A percentile compares a stretch with the other conserved stretches of the same genome.
Evolutionary conservation across 2,329 filamentous ascomycete genomes (phyloP).

Genomic region (Cryphonectria naterciae): DNA sequence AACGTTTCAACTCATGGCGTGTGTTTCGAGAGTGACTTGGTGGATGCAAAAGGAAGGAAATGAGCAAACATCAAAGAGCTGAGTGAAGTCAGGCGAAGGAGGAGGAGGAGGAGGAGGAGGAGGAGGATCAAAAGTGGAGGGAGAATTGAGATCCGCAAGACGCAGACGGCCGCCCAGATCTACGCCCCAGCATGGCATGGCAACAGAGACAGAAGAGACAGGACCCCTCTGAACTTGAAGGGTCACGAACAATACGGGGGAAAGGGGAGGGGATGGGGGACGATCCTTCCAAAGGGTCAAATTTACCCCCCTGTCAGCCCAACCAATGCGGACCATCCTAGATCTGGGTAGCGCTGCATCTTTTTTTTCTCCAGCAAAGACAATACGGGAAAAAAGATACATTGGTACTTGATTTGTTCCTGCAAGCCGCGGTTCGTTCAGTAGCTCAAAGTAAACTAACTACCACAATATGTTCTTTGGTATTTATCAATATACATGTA

Average conservation of each 20-base stretch:
- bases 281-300: slow-evolving; percentile 5
- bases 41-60: slow-evolving; percentile 6
- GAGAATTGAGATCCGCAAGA: slow-evolving; percentile 20
- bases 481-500: background rate
- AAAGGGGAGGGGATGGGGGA: background rate
- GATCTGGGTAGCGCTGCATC: background rate
- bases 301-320: slow-evolving; percentile 1
- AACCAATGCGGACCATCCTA: background rate
- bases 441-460: background rate
- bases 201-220: too few relatives aligned
- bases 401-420: background rate
- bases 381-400: background rate
- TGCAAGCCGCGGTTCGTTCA: background rate
- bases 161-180: slow-evolving; percentile 1
- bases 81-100: slow-evolving; percentile 1
- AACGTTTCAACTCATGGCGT: slow-evolving; percentile 9
- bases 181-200: background rate
- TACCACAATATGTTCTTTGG: background rate
- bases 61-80: background rate
- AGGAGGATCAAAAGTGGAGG: slow-evolving; percentile 18
- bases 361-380: background rate
- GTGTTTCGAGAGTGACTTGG: background rate
- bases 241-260: background rate
- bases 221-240: background rate
- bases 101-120: slow-evolving; percentile 10